These are phyloP conservation scores for Climacium dendroides DNA, from an alignment of 225 moss, liverwort and hornwort species.

Conservation along the genomic window DNA sequence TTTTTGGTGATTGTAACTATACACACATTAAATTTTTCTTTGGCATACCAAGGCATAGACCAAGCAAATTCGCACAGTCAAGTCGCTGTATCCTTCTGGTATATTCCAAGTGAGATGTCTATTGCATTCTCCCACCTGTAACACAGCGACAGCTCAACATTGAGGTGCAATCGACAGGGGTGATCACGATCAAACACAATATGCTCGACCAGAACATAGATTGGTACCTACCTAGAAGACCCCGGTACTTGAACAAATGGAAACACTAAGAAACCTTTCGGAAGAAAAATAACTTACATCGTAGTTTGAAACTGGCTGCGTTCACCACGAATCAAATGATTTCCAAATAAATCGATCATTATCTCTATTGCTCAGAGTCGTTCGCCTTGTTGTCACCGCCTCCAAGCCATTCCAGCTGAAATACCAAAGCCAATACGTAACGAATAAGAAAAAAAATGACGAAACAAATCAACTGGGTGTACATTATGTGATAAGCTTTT, in stretches of 20 bases:
- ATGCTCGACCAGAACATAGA: background rate
- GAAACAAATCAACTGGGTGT: background rate
- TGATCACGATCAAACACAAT: background rate
- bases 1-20: background rate
- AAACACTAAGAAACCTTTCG: background rate
- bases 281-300: background rate
- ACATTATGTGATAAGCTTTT: background rate
- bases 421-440: background rate
- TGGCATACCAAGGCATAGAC: background rate
- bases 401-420: slow-evolving; percentile 46
- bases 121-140: slow-evolving; percentile 1
- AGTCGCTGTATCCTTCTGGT: background rate
- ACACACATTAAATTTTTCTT: background rate
- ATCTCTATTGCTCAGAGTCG: slow-evolving; percentile 13
- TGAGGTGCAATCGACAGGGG: background rate
- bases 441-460: background rate
- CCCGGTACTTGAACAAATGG: background rate
- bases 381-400: slow-evolving; percentile 18
- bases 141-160: background rate
- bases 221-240: background rate
- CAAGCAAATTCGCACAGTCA: background rate
- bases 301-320: background rate
- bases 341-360: background rate
- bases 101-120: background rate
- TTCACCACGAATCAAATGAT: background rate